These are phyloP conservation scores for Xylariomycetidae sp. DNA, from an alignment of 2,329 filamentous ascomycete genomes.

Conservation along the genomic window DNA sequence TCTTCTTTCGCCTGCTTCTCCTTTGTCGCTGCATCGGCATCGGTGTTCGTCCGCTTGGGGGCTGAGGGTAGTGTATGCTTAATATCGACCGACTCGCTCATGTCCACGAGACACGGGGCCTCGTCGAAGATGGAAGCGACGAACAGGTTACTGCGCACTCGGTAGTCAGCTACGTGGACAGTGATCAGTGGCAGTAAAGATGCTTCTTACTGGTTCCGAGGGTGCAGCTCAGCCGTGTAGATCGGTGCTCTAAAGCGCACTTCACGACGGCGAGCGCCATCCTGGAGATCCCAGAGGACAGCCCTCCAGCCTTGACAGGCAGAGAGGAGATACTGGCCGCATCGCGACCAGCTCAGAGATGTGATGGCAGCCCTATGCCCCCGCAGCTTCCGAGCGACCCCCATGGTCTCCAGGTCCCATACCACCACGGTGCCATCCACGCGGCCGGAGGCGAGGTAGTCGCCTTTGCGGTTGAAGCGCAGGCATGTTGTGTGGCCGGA, in stretches of 20 bases:
- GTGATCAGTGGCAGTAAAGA: not conserved
- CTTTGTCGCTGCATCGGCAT: slow-evolving; percentile 61
- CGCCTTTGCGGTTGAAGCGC: slow-evolving; percentile 90
- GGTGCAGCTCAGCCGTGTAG: slow-evolving; percentile 93
- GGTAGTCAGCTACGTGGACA: slow-evolving; percentile 9
- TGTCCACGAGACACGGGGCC: slow-evolving; percentile 80
- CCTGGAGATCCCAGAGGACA: slow-evolving; percentile 84
- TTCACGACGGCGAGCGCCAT: slow-evolving; percentile 66
- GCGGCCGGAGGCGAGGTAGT: slow-evolving; percentile 89
- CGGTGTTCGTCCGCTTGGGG: slow-evolving; percentile 66
- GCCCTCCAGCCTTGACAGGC: slow-evolving; percentile 96
- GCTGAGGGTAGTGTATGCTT: slow-evolving; percentile 77
- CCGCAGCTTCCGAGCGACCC: slow-evolving; percentile 86
- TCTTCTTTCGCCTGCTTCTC: slow-evolving; percentile 90
- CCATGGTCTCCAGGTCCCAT: slow-evolving; percentile 96
- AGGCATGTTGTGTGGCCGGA: slow-evolving; percentile 60
- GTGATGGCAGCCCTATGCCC: slow-evolving; percentile 93
- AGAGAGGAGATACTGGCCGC: slow-evolving; percentile 85
- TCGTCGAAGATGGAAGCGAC: slow-evolving; percentile 93
- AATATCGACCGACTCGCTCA: slow-evolving; percentile 60
- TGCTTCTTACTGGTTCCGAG: slow-evolving; percentile 68
- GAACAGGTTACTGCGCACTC: slow-evolving; percentile 63
- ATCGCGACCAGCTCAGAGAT: slow-evolving; percentile 89
- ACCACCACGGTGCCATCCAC: slow-evolving; percentile 92
- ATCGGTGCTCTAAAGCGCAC: slow-evolving; percentile 89